Evolutionary conservation across 2,329 filamentous ascomycete species (phyloP).

Genomic region (Chaetomiaceae sp.): DNA sequence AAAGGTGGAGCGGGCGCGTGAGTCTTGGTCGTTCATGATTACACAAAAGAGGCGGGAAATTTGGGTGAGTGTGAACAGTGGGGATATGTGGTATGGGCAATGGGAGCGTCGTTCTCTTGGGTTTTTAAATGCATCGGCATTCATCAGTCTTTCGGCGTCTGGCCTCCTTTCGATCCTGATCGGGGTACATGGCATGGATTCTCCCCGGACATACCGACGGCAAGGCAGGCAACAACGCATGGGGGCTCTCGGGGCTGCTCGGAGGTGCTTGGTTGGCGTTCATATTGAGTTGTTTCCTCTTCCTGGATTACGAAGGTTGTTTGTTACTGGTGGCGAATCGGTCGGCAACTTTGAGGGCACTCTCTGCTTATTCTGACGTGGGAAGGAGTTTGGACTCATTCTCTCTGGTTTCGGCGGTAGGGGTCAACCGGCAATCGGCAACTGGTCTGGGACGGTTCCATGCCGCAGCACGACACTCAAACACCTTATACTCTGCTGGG

Average conservation of each 20-base stretch:
- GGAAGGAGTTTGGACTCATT: neutral
- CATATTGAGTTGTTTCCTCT: neutral
- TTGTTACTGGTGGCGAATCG: neutral
- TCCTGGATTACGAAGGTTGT: neutral
- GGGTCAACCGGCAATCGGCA: neutral
- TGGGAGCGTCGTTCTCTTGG: slow-evolving; percentile 5
- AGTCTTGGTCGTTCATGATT: slow-evolving; percentile 13
- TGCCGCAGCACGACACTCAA: too few relatives aligned
- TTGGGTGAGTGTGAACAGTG: neutral
- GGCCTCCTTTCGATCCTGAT: neutral
- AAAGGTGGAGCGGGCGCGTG: slow-evolving; percentile 5
- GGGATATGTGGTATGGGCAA: neutral
- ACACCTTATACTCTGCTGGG: too few relatives aligned
- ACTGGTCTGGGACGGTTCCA: neutral
- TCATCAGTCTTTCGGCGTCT: slow-evolving; percentile 1
- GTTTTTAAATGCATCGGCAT: neutral
- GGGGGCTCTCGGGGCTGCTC: neutral
- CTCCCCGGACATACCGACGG: neutral
- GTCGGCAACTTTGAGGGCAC: neutral
- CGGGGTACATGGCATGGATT: neutral
- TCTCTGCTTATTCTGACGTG: neutral
- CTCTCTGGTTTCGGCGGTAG: neutral
- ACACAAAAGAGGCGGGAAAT: slow-evolving; percentile 1
- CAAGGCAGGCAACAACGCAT: neutral
- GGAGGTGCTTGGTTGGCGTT: neutral